phyloP scores from a whole-genome alignment of 257 asterid genomes.

The Jacaranda copaia region DNA sequence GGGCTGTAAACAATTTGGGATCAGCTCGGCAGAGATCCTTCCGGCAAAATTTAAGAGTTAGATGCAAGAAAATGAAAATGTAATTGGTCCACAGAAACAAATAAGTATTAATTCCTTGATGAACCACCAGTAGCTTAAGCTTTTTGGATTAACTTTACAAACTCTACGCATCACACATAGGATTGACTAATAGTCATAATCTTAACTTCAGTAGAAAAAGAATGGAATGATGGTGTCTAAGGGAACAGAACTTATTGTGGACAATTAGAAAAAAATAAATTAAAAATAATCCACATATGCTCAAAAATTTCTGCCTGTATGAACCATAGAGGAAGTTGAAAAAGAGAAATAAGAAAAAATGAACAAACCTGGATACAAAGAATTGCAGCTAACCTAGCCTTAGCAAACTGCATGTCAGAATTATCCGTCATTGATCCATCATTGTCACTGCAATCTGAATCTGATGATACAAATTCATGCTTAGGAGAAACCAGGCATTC shows the following conservation, averaged over 20 bases:
- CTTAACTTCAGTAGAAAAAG: background rate
- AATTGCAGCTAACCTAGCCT: conserved; percentile 86
- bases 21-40: conserved; percentile 96
- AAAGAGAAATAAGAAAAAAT: conserved; percentile 36
- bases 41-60: conserved; percentile 45
- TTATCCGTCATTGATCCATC: conserved; percentile 69
- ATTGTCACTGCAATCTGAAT: conserved; percentile 91
- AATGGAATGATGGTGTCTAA: conserved; percentile 17
- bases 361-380: conserved; percentile 82
- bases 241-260: conserved; percentile 21
- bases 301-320: background rate
- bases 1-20: conserved; percentile 81
- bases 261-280: conserved; percentile 5
- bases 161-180: conserved; percentile 19
- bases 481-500: conserved; percentile 50
- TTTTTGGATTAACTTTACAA: conserved; percentile 15
- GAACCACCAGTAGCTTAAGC: conserved; percentile 29
- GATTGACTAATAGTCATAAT: conserved; percentile 9
- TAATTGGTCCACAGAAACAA: conserved; percentile 26
- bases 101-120: background rate
- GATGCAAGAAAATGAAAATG: conserved; percentile 30
- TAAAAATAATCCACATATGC: background rate
- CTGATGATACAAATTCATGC: conserved; percentile 65
- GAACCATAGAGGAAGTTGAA: conserved; percentile 12
- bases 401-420: conserved; percentile 52